Evolutionary conservation across 257 asterid species (phyloP).

Genomic region (Paulownia fortunei): DNA sequence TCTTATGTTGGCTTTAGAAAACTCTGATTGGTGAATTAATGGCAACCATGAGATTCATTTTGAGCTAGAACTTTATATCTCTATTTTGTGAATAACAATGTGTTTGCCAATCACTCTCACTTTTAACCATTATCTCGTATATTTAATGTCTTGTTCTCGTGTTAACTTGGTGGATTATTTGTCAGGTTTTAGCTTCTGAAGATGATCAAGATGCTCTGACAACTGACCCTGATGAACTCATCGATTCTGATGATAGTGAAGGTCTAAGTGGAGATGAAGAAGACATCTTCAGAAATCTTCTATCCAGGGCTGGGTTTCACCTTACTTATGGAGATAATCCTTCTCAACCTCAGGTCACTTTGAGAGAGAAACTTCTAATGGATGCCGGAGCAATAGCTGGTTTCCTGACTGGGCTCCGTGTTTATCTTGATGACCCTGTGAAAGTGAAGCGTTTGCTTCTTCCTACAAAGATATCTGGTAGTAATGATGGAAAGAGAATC

Average conservation of each 20-base stretch:
- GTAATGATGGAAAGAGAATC: constrained; percentile 69
- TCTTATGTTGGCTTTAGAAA: background rate
- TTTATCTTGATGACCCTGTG: constrained; percentile 98
- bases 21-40: background rate
- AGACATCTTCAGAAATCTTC: constrained; percentile 93
- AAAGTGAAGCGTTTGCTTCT: constrained; percentile 96
- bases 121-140: constrained; percentile 9
- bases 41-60: constrained; percentile 17
- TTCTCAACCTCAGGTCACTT: constrained; percentile 92
- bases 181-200: constrained; percentile 93
- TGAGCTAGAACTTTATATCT: background rate
- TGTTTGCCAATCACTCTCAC: background rate
- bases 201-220: constrained; percentile 98
- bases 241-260: constrained; percentile 97
- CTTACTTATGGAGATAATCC: constrained; percentile 92
- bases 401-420: constrained; percentile 95
- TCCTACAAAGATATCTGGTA: constrained; percentile 87
- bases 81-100: background rate
- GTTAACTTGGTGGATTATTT: constrained; percentile 31
- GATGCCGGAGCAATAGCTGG: constrained; percentile 99
- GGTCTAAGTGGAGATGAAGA: constrained; percentile 98
- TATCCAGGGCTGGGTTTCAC: constrained; percentile 98
- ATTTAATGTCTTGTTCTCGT: constrained; percentile 9
- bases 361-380: constrained; percentile 97
- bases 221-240: constrained; percentile 95